Conservation (phyloP, 2,329 filamentous ascomycete species). For the Monosporascus sp. region DNA sequence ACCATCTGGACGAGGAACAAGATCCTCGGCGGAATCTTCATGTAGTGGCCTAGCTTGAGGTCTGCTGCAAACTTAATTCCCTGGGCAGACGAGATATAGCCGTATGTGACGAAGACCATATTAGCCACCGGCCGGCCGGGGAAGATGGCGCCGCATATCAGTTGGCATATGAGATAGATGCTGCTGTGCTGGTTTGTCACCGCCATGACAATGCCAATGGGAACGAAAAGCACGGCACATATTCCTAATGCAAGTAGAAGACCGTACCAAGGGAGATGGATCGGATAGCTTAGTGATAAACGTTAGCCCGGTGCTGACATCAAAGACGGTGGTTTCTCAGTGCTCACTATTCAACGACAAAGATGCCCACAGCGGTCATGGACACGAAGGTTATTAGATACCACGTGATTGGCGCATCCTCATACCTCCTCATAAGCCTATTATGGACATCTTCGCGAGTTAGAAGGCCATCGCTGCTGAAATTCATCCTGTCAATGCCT, state of each 20-base stretch:
- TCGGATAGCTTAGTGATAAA: conserved; percentile 57
- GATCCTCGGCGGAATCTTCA: conserved; percentile 79
- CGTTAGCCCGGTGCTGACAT: conserved; percentile 8
- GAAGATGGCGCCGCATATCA: conserved; percentile 77
- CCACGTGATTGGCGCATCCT: conserved; percentile 77
- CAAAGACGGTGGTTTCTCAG: background rate
- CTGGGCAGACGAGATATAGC: conserved; percentile 83
- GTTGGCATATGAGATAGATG: conserved; percentile 80
- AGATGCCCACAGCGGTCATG: conserved; percentile 76
- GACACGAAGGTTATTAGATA: conserved; percentile 69
- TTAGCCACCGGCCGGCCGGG: conserved; percentile 83
- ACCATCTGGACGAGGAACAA: conserved; percentile 74
- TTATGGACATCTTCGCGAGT: conserved; percentile 77
- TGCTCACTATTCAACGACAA: conserved; percentile 76
- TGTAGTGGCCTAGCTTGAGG: conserved; percentile 81
- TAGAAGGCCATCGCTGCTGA: conserved; percentile 50
- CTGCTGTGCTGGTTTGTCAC: conserved; percentile 86
- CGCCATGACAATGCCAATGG: conserved; percentile 88
- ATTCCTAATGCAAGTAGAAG: conserved; percentile 73
- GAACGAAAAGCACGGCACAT: conserved; percentile 78
- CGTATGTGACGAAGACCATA: conserved; percentile 91
- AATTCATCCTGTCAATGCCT: conserved; percentile 26
- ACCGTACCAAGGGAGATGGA: conserved; percentile 83
- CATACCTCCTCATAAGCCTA: conserved; percentile 75
- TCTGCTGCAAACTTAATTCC: conserved; percentile 86